phyloP scores from a whole-genome alignment of 495 filamentous ascomycete species.

The Polyplosphaeria fusca region DNA sequence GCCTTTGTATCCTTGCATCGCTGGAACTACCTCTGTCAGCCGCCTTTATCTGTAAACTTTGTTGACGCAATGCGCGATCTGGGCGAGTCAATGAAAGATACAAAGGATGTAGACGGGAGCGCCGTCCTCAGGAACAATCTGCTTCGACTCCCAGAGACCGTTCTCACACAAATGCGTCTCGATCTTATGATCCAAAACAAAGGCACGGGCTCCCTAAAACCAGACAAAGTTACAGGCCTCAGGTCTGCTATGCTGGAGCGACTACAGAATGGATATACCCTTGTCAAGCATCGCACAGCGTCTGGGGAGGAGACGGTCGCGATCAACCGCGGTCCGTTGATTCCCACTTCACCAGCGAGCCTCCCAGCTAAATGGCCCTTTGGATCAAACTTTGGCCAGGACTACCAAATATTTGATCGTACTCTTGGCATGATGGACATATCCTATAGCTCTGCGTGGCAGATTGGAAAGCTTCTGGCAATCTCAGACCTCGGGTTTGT shows the following conservation, averaged over 20 bases:
- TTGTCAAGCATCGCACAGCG: constrained; percentile 37
- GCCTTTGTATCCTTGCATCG: not conserved
- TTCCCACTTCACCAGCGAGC: not conserved
- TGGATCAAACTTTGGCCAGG: not conserved
- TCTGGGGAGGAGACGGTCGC: constrained; percentile 47
- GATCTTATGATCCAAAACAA: not conserved
- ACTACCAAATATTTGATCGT: constrained; percentile 47
- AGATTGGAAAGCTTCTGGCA: constrained; percentile 45
- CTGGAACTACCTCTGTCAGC: constrained; percentile 1
- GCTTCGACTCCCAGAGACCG: too few relatives aligned
- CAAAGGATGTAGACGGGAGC: not conserved
- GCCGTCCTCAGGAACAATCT: too few relatives aligned
- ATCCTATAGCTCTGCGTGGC: constrained; percentile 49
- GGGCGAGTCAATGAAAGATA: not conserved
- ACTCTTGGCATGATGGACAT: constrained; percentile 48
- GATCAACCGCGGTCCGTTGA: constrained; percentile 45
- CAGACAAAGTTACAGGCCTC: constrained; percentile 26
- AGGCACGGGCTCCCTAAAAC: not conserved
- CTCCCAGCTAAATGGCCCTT: not conserved
- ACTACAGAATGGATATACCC: constrained; percentile 48
- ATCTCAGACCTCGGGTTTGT: constrained; percentile 37
- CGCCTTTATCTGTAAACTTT: not conserved
- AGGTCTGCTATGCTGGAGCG: too few relatives aligned
- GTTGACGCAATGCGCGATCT: not conserved
- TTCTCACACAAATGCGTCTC: not conserved